A percentile compares a stretch with the other conserved stretches of the same genome.
Conservation (phyloP, 2,329 filamentous ascomycete species). For the Pseudonectria foliicola region DNA sequence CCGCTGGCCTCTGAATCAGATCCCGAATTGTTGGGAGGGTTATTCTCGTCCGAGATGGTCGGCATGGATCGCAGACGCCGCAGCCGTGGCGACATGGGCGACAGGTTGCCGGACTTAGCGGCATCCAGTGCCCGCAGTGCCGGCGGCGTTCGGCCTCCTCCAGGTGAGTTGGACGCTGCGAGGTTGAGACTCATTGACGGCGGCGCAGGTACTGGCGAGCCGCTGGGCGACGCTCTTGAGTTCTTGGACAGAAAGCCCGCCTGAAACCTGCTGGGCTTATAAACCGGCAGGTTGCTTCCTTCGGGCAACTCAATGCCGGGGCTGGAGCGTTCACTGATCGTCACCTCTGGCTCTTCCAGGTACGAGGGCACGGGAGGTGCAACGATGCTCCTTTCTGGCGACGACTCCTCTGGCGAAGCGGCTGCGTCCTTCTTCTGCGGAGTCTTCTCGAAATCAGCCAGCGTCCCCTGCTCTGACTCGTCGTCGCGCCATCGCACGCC, state of each 20-base stretch:
- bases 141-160: slow-evolving; percentile 30
- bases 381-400: slow-evolving; percentile 24
- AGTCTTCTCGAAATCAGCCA: slow-evolving; percentile 89
- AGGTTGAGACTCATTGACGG: slow-evolving; percentile 51
- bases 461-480: slow-evolving; percentile 68
- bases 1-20: slow-evolving; percentile 44
- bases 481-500: slow-evolving; percentile 92
- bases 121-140: slow-evolving; percentile 42
- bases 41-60: slow-evolving; percentile 44
- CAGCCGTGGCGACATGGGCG: slow-evolving; percentile 32
- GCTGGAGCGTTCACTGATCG: slow-evolving; percentile 43
- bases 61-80: slow-evolving; percentile 29
- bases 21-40: slow-evolving; percentile 36
- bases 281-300: slow-evolving; percentile 19
- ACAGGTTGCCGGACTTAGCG: slow-evolving; percentile 43
- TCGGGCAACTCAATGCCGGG: slow-evolving; percentile 51
- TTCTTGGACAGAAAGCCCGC: slow-evolving; percentile 71
- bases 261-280: slow-evolving; percentile 73
- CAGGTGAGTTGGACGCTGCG: slow-evolving; percentile 35
- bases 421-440: slow-evolving; percentile 59
- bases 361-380: slow-evolving; percentile 21
- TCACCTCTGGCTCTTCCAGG: slow-evolving; percentile 11
- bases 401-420: slow-evolving; percentile 44
- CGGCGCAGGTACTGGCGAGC: slow-evolving; percentile 54
- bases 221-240: slow-evolving; percentile 36